Evolutionary conservation across 2,329 filamentous ascomycete genomes (phyloP), one percentile per base, ranked within the genome.

Genomic region (Claviceps paspali): DNA sequence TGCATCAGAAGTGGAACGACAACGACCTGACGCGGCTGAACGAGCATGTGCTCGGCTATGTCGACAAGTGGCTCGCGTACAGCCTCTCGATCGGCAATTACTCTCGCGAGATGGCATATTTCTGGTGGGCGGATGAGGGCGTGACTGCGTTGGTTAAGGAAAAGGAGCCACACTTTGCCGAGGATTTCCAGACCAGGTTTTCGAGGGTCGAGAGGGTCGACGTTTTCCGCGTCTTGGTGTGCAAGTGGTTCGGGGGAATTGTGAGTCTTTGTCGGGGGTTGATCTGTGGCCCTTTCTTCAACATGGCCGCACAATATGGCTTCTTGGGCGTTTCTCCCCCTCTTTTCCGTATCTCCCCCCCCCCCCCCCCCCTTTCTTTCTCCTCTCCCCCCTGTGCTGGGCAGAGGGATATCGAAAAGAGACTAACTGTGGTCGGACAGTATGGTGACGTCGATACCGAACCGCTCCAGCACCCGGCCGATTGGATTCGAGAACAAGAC

Each of bases 381-480:
- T 15, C 4, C 4, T 9, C 10, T 4, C 11, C 11, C 5, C 3
- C 7, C 12, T 28, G 5, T 17, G 6, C 14, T 6, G 17, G 4
- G 6, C 11, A n/a, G 12, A 28, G n/a, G 7, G 18, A 14, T 1
- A 22, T 12, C 7, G 17, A 11, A 2, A 18, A n/a, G 8, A 18
- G 27, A 26, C 29, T 36, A 30, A 23, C 11, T 3, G 5, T 5
- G 6, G 12, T 18, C n/a, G n/a, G 15, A n/a, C 28, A 33, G 48
- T 50, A 50, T 23, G 48, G 41, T 38, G 48, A 50, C 23, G 43
- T 49, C 9, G 47, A 50, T 21, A 50, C 48, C 6, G 47, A 47
- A 27, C 48, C 48, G 19, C 43, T 50, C 4, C 37, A 43, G 8
- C 47, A 45, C 29, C 48, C 48, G 2, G 44, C 38, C 2, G 28